Evolutionary conservation across 345 rosid species (phyloP).

Genomic region (Aquilaria sinensis): DNA sequence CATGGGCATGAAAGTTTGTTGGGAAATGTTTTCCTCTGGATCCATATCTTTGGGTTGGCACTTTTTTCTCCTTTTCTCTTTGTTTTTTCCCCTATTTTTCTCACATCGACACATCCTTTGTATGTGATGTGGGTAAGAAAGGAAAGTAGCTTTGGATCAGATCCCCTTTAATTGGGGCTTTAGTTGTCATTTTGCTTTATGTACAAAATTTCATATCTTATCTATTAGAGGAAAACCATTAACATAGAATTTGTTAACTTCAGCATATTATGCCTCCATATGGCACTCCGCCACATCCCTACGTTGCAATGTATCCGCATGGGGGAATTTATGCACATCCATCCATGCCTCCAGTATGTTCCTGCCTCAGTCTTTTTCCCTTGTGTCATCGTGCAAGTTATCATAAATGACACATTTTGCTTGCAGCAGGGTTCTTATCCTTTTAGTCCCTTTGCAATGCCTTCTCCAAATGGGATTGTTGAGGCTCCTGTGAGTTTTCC

Average conservation of each 20-base stretch:
- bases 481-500: slow-evolving; percentile 70
- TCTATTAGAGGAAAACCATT: slow-evolving; percentile 1
- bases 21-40: too few species aligned
- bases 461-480: slow-evolving; percentile 82
- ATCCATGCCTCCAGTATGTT: slow-evolving; percentile 81
- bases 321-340: slow-evolving; percentile 98
- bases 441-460: slow-evolving; percentile 93
- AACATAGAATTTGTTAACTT: slow-evolving; percentile 12
- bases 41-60: too few species aligned
- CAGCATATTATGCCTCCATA: slow-evolving; percentile 99
- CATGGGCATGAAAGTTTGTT: too few species aligned
- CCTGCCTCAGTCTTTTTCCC: slow-evolving; percentile 13
- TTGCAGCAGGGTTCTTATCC: slow-evolving; percentile 84
- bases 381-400: slow-evolving; percentile 10
- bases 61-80: too few species aligned
- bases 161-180: too few species aligned
- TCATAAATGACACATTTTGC: slow-evolving; percentile 6
- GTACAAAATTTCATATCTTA: too few species aligned
- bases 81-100: too few species aligned
- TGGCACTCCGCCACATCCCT: slow-evolving; percentile 96
- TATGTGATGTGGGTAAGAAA: too few species aligned
- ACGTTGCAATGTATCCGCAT: slow-evolving; percentile 98
- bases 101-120: too few species aligned
- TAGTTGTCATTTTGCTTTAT: too few species aligned
- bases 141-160: too few species aligned